phyloP scores from a whole-genome alignment of 1,284 basidiomycete species.

The Apiotrichum laibachii region DNA sequence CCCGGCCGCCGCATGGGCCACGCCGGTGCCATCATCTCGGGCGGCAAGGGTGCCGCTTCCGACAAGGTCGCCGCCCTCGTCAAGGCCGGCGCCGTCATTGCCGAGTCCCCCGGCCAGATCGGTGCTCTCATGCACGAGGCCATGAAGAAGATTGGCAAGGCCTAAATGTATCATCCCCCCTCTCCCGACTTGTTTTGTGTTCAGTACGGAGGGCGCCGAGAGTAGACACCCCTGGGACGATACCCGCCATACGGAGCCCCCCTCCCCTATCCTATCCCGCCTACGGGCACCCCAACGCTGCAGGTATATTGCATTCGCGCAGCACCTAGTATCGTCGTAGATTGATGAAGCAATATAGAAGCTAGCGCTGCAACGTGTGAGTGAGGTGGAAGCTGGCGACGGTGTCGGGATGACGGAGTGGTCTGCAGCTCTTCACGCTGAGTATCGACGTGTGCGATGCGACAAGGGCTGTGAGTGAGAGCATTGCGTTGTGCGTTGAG shows the following conservation, averaged over 20 bases:
- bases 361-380: not conserved
- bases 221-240: too few relatives aligned
- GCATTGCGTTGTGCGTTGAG: too few relatives aligned
- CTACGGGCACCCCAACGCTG: not conserved
- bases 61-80: slow-evolving; percentile 96
- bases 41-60: slow-evolving; percentile 92
- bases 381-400: not conserved
- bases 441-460: too few relatives aligned
- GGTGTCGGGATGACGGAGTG: not conserved
- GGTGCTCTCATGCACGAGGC: slow-evolving; percentile 82
- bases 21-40: slow-evolving; percentile 95
- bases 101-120: slow-evolving; percentile 94
- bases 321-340: slow-evolving; percentile 8
- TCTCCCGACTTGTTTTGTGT: not conserved
- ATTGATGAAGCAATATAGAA: slow-evolving; percentile 3
- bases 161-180: slow-evolving; percentile 51
- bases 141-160: slow-evolving; percentile 79
- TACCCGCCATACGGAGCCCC: not conserved
- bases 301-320: not conserved
- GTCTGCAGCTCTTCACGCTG: too few relatives aligned
- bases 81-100: slow-evolving; percentile 88
- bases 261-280: not conserved
- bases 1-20: slow-evolving; percentile 98
- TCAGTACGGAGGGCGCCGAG: not conserved
- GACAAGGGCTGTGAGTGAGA: too few relatives aligned